Evolutionary conservation across 208 protist genomes (phyloP).

Genomic region (Endotrypanum monterogeii): DNA sequence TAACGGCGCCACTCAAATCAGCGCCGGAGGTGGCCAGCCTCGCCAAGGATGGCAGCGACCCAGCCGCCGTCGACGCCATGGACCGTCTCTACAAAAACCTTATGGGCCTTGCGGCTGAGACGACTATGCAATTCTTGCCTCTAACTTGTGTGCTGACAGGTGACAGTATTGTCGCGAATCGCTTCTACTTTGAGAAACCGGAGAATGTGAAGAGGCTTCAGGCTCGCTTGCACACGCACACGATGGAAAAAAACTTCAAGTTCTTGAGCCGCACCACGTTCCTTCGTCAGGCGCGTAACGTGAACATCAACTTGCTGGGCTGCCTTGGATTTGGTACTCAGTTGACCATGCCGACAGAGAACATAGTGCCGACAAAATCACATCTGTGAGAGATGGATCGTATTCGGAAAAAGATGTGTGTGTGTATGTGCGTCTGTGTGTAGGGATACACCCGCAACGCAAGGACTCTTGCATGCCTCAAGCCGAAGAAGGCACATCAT

Average conservation of each 20-base stretch:
- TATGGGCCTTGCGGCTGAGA: slow-evolving; percentile 48
- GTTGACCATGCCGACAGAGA: slow-evolving; percentile 9
- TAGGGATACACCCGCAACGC: too few species aligned
- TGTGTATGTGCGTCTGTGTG: too few species aligned
- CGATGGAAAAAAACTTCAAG: slow-evolving; percentile 59
- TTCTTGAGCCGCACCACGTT: slow-evolving; percentile 63
- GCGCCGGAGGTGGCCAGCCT: slow-evolving; percentile 51
- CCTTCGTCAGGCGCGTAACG: slow-evolving; percentile 60
- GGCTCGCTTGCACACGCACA: slow-evolving; percentile 46
- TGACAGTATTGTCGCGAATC: slow-evolving; percentile 69
- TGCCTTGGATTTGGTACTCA: slow-evolving; percentile 56
- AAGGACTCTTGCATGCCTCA: too few species aligned
- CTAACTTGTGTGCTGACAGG: slow-evolving; percentile 62
- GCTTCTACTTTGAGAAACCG: slow-evolving; percentile 59
- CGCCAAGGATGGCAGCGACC: slow-evolving; percentile 46
- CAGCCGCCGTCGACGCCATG: slow-evolving; percentile 48
- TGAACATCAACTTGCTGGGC: slow-evolving; percentile 76
- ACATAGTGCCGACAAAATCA: background rate
- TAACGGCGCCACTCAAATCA: slow-evolving; percentile 16
- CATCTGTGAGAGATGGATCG: slow-evolving; percentile 28
- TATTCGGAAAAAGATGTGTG: background rate
- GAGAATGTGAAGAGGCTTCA: slow-evolving; percentile 31
- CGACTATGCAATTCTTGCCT: slow-evolving; percentile 64
- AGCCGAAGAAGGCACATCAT: too few species aligned
- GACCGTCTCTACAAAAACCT: slow-evolving; percentile 51